Conservation (phyloP, 2,329 filamentous ascomycete genomes). For the Nothophaeocryptopus gaeumannii region DNA sequence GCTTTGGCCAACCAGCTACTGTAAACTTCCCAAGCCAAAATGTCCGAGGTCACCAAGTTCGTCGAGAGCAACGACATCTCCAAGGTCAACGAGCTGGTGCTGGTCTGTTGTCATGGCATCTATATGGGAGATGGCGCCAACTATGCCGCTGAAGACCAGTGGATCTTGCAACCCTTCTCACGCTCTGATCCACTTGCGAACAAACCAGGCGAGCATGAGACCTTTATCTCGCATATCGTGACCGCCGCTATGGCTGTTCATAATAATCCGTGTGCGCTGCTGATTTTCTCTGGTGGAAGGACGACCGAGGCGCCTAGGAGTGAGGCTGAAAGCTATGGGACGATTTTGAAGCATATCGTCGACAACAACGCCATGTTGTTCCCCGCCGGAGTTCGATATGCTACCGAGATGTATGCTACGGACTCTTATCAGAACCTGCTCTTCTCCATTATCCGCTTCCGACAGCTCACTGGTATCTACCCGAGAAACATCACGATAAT, state of each 20-base stretch:
- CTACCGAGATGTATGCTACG: conserved; percentile 52
- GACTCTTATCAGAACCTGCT: conserved; percentile 85
- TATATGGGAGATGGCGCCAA: conserved; percentile 54
- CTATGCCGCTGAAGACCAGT: conserved; percentile 39
- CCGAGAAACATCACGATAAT: conserved; percentile 44
- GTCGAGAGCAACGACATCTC: conserved; percentile 20
- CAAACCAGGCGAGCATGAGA: conserved; percentile 67
- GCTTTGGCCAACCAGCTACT: too few species aligned
- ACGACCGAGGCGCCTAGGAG: conserved; percentile 32
- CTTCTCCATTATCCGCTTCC: conserved; percentile 65
- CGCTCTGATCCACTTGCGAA: conserved; percentile 35
- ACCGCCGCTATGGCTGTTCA: conserved; percentile 58
- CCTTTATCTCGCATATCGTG: conserved; percentile 73
- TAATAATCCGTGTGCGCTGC: conserved; percentile 45
- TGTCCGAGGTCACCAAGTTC: conserved; percentile 23
- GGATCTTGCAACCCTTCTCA: conserved; percentile 75
- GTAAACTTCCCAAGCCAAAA: conserved; percentile 7
- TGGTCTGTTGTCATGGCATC: conserved; percentile 83
- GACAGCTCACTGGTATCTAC: conserved; percentile 38
- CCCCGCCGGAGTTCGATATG: conserved; percentile 20
- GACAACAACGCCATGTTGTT: conserved; percentile 20
- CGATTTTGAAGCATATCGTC: conserved; percentile 18
- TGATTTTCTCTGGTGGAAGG: conserved; percentile 70
- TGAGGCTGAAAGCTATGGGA: conserved; percentile 31
- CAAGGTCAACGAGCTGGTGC: conserved; percentile 55